These are phyloP conservation scores for Trichoderma afroharzianum DNA, from an alignment of 2,329 filamentous ascomycete genomes.

Conservation along the genomic window DNA sequence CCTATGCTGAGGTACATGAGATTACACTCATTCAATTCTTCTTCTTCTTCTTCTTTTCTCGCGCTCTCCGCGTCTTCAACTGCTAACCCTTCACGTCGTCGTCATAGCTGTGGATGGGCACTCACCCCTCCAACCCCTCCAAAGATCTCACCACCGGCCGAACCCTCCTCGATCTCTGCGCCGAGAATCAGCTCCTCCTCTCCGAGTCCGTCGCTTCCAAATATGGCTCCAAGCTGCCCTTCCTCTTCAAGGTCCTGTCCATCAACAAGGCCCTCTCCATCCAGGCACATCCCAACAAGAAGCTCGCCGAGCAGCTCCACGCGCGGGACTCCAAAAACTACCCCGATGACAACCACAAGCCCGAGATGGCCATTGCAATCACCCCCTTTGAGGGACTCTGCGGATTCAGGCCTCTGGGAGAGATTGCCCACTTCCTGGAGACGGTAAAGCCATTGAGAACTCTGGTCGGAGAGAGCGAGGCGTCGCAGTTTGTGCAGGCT, in stretches of 20 bases:
- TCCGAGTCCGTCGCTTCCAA: conserved; percentile 67
- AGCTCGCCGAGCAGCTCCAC: conserved; percentile 81
- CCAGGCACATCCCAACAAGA: conserved; percentile 95
- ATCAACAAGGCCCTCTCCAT: conserved; percentile 96
- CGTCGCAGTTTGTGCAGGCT: conserved; percentile 52
- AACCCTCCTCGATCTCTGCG: conserved; percentile 79
- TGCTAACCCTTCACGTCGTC: not conserved
- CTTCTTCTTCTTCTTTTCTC: not conserved
- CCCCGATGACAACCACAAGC: conserved; percentile 98
- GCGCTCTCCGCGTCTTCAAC: not conserved
- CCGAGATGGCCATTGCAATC: conserved; percentile 98
- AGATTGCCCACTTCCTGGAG: conserved; percentile 82
- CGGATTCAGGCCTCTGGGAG: conserved; percentile 82
- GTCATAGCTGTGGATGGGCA: conserved; percentile 93
- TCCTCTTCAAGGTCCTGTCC: conserved; percentile 96
- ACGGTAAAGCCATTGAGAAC: conserved; percentile 53
- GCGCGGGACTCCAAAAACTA: conserved; percentile 87
- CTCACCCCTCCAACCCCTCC: conserved; percentile 91
- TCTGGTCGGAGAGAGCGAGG: conserved; percentile 63
- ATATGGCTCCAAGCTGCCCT: conserved; percentile 82
- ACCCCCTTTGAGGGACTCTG: conserved; percentile 95
- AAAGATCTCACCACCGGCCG: conserved; percentile 82
- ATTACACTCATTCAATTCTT: not conserved
- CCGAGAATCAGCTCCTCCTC: conserved; percentile 81
- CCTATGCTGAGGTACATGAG: conserved; percentile 81